A percentile compares a stretch with the other conserved stretches of the same genome.
These are phyloP conservation scores for Paraphoma sp. DNA, from an alignment of 2,329 filamentous ascomycete genomes.

Conservation along the genomic window DNA sequence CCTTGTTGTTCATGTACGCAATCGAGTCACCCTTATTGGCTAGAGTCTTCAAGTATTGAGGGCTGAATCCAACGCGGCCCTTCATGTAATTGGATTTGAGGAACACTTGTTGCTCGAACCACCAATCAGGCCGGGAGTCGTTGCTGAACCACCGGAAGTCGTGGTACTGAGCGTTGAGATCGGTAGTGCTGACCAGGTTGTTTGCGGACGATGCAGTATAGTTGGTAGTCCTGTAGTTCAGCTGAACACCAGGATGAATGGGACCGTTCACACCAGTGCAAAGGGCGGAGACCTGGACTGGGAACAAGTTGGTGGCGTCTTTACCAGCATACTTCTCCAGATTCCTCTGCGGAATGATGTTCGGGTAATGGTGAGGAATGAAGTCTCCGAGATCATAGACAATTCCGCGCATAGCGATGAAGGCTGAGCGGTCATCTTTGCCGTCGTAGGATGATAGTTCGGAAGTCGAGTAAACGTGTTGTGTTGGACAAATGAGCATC, in stretches of 20 bases:
- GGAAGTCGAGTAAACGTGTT: slow-evolving; percentile 80
- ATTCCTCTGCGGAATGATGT: slow-evolving; percentile 64
- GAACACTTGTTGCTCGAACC: slow-evolving; percentile 82
- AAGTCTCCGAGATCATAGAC: slow-evolving; percentile 84
- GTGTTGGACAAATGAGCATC: slow-evolving; percentile 84
- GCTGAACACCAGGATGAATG: slow-evolving; percentile 74
- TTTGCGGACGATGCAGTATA: slow-evolving; percentile 65
- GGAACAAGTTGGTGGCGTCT: slow-evolving; percentile 89
- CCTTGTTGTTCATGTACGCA: slow-evolving; percentile 76
- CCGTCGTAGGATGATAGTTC: slow-evolving; percentile 80
- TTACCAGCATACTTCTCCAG: slow-evolving; percentile 83
- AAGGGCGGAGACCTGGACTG: slow-evolving; percentile 89
- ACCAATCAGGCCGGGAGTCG: slow-evolving; percentile 89
- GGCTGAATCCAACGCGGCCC: slow-evolving; percentile 83
- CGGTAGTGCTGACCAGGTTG: slow-evolving; percentile 68
- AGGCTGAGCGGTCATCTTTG: slow-evolving; percentile 69
- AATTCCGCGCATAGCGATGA: slow-evolving; percentile 83
- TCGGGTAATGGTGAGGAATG: slow-evolving; percentile 79
- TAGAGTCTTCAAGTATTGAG: slow-evolving; percentile 76
- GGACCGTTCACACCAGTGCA: slow-evolving; percentile 78
- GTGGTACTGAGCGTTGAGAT: slow-evolving; percentile 82
- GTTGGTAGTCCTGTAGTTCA: slow-evolving; percentile 84
- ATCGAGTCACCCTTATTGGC: slow-evolving; percentile 71
- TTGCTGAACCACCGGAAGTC: slow-evolving; percentile 89
- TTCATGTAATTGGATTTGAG: slow-evolving; percentile 82